Evolutionary conservation across 192 early-diverging fungal genomes (phyloP).

Genomic region (Rhizophlyctis rosea): DNA sequence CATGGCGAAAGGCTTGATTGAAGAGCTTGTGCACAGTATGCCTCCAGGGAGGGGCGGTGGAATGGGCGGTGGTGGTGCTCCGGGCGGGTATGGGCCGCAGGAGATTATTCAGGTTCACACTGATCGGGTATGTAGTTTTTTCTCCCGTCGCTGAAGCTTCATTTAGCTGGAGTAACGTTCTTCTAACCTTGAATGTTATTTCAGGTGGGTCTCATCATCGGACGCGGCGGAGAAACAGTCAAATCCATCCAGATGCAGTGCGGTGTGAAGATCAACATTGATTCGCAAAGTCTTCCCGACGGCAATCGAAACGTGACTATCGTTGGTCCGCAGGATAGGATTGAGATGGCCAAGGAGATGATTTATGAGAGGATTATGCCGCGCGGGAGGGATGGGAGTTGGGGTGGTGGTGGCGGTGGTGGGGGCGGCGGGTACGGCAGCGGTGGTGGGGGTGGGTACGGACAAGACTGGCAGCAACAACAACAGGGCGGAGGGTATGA

Average conservation of each 20-base stretch:
- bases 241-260: conserved; percentile 72
- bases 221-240: conserved; percentile 69
- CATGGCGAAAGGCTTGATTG: conserved; percentile 35
- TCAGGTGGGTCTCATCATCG: conserved; percentile 81
- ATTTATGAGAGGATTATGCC: conserved; percentile 29
- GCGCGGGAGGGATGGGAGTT: conserved; percentile 2
- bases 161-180: conserved; percentile 44
- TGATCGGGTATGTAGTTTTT: conserved; percentile 30
- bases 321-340: conserved; percentile 34
- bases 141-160: background rate
- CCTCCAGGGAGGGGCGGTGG: no score
- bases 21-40: conserved; percentile 27
- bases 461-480: conserved; percentile 13
- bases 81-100: no score
- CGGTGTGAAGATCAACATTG: conserved; percentile 71
- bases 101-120: conserved; percentile 62
- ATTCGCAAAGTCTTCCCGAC: conserved; percentile 31
- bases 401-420: conserved; percentile 13
- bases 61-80: no score
- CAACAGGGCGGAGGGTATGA: conserved; percentile 1
- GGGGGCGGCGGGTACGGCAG: conserved; percentile 7
- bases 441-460: conserved; percentile 4
- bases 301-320: conserved; percentile 44
- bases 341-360: conserved; percentile 41
- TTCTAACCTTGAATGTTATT: conserved; percentile 35